Percentiles rank a stretch among this genome's conserved stretches.
These are phyloP conservation scores for Apiotrichum domesticum DNA, from an alignment of 1,284 basidiomycete genomes.

Conservation along the genomic window DNA sequence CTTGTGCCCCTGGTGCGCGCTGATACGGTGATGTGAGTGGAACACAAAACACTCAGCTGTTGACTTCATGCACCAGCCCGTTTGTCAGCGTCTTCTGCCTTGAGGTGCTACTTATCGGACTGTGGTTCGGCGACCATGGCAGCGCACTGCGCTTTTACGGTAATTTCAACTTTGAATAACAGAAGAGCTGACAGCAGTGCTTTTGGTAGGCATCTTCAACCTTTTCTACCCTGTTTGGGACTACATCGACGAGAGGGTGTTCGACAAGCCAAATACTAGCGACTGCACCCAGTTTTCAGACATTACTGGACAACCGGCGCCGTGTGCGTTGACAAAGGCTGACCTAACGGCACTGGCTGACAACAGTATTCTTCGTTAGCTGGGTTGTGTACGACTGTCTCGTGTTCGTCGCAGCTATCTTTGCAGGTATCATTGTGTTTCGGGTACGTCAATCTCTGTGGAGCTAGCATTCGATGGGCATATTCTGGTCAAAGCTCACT, in stretches of 20 bases:
- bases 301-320: constrained; percentile 38
- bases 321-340: constrained; percentile 19
- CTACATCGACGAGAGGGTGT: constrained; percentile 44
- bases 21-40: constrained; percentile 41
- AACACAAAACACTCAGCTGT: too few species aligned
- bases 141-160: constrained; percentile 32
- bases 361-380: constrained; percentile 35
- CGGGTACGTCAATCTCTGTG: constrained; percentile 18
- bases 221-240: constrained; percentile 48
- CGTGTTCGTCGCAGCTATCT: constrained; percentile 40
- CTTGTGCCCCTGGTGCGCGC: constrained; percentile 40
- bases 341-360: not conserved
- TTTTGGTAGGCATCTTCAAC: constrained; percentile 33
- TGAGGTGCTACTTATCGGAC: constrained; percentile 43
- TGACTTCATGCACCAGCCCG: constrained; percentile 23
- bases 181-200: constrained; percentile 8
- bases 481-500: too few species aligned
- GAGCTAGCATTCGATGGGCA: too few species aligned
- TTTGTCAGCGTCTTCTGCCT: constrained; percentile 40
- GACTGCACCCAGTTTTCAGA: constrained; percentile 42
- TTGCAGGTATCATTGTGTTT: constrained; percentile 45
- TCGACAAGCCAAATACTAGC: constrained; percentile 43
- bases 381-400: constrained; percentile 39
- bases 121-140: constrained; percentile 47
- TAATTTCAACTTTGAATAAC: constrained; percentile 35